Evolutionary conservation across 192 early-diverging fungal genomes (phyloP), one percentile per base, ranked within the genome.

Genomic region (Haplosporangium gracile): DNA sequence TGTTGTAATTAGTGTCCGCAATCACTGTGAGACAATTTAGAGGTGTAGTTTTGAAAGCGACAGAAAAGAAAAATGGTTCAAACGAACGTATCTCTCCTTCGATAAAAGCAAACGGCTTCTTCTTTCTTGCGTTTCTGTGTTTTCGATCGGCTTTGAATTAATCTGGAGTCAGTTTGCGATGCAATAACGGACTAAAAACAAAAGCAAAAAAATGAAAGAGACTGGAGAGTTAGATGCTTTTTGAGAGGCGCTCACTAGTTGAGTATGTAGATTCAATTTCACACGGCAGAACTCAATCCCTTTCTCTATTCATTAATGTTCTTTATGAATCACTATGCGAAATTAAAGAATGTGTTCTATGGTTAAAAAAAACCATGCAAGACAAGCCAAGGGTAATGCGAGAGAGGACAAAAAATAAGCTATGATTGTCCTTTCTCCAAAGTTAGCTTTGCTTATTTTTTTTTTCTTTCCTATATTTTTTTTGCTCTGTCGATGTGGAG

Each of bases 1-100:
- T 65, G 29, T 34, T 34, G 60, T 29, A 29, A 65, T 65, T 65
- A 65, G 60, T 65, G 60, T 65, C 60, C 60, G 60, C 60, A 32
- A 65, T 65, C 60, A 65, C 26, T 65, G 32, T 65, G 60, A 65
- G 60, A 65, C 60, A 32, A 34, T 11, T 65, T 11, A 60, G n/a
- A 10, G n/a, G n/a, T 11, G 57, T 60, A 60, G 57, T 60, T 60
- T 45, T 45, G 43, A 1, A 45, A 45, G 43, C 2, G 43, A 45
- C 20, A 51, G 49, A 22, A 51, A 49, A 49, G 1, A 16, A 51
- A 51, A 51, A 11, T 29, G 7, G 10, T 32, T 51, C 47, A 49
- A 51, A 51, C 49, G 18, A 65, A 65, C 60, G 29, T 65, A 65
- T 32, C 26, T 65, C 60, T 32, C 13, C 26, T 29, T 29, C 60